A percentile compares a stretch with the other conserved stretches of the same genome.
Conservation (phyloP, 805 yeast genomes). For the Spathaspora passalidarum region DNA sequence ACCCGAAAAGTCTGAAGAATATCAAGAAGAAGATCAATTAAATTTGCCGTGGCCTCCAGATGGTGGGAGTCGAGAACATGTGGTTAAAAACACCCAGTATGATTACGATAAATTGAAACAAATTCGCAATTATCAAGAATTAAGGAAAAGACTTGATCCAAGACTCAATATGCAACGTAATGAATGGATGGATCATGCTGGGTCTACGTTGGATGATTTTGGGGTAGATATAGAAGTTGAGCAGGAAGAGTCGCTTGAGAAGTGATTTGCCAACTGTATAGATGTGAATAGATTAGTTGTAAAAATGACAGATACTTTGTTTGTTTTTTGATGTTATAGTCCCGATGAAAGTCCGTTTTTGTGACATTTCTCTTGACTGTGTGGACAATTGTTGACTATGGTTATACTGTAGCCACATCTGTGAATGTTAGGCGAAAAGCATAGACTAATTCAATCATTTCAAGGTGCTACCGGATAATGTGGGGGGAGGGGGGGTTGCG, state of each 20-base stretch:
- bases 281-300: neutral
- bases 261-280: neutral
- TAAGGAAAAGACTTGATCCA: conserved; percentile 34
- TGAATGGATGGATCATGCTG: conserved; percentile 73
- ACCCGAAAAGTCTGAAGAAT: conserved; percentile 53
- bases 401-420: too few relatives aligned
- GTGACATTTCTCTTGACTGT: too few relatives aligned
- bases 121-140: conserved; percentile 18
- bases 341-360: too few relatives aligned
- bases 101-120: conserved; percentile 7
- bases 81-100: conserved; percentile 15
- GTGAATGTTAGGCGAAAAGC: too few relatives aligned
- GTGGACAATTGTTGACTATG: too few relatives aligned
- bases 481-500: too few relatives aligned
- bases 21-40: conserved; percentile 52
- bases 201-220: conserved; percentile 80
- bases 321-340: too few relatives aligned
- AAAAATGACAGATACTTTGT: neutral
- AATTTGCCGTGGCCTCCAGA: conserved; percentile 94
- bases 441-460: too few relatives aligned
- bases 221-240: conserved; percentile 83
- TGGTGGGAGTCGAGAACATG: conserved; percentile 50
- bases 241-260: conserved; percentile 14
- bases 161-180: conserved; percentile 34
- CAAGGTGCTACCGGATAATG: too few relatives aligned